Base-by-base conservation (phyloP, 106 monocot genomes). In the Acorus gramineus region DNA sequence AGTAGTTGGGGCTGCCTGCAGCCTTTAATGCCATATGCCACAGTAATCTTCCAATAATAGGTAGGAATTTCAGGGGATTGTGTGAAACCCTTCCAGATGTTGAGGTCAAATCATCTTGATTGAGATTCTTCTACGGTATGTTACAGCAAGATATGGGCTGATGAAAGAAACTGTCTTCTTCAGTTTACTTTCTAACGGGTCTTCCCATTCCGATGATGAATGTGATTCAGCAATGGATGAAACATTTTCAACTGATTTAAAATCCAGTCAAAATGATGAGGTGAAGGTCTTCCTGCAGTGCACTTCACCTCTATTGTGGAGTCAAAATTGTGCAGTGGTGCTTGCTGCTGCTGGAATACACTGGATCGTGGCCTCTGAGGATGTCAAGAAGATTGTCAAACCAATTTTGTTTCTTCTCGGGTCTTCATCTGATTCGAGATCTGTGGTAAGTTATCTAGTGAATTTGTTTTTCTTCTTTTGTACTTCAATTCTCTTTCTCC, bases 271-370 rank as follows among this genome's bases (percentile, higher is more conserved):
- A 64, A 91, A 98, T 73, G 78, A 78, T 62, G 91, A 92, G 70
- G 78, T 98, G 54, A 74, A 76, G 56, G 55, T 91, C 57, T 66
- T 98, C 9, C 58, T 98, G 73, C 82, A 66, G 56, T 98, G 96
- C 54, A 91, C 96, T 42, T 81, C 76, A 60, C 96, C 96, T 67
- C 77, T 98, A 46, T 73, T 98, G 46, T 98, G 96, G 96, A 98
- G 96, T 75, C 91, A 85, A 77, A 98, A 98, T 65, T 83, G 87
- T 64, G 80, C 83, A 14, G 96, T 98, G 52, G 85, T 98, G 60
- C 82, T 98, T 77, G 88, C 85, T n/a, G 87, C 91, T 76, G 85
- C 88, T 63, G 73, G 81, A 52, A 91, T 91, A 4, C 88, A 98
- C 52, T 98, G 96, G 96, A 81, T 98, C 69, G 71, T 98, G 78